Evolutionary conservation across 2,329 filamentous ascomycete genomes (phyloP), one percentile per base, ranked within the genome.

Genomic region (Aspergillus tamarii): DNA sequence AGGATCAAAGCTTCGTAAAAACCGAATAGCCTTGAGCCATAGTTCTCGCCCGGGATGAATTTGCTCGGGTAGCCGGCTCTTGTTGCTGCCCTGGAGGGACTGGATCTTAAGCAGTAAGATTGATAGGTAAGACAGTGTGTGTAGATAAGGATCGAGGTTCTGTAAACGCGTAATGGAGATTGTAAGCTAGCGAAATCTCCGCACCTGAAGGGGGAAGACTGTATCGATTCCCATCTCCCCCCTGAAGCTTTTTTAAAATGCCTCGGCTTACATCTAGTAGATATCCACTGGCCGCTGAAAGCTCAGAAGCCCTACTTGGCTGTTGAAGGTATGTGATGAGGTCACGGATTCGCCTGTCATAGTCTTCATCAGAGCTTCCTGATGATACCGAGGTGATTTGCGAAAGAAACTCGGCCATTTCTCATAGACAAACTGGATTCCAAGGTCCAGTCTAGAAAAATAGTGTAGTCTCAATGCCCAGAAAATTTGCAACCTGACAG

Each of bases 101-200:
- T 78, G 73, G 61, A 87, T 80, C 65, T 84, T 82, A 36, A 81
- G 79, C 54, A 81, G 74, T 43, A 91, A 80, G 54, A 85, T 79
- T 65, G 81, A 83, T 57, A 88, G 77, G 74, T 89, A 90, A 10
- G 85, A 80, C 65, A 90, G 81, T 21, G 85, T 85, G 73, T 90
- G 87, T 45, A 81, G 74, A 9, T 82, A 75, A 23, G 89, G 87
- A 68, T 89, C 81, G 63, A 89, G 69, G 41, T 69, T 62, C 72
- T 76, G 45, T 23, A 67, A n/a, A 67, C 26, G n/a, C 61, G 57
- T 39, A 59, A 54, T 16, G 62, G 66, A 34, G 6, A 30, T 56
- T 55, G 50, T 52, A 41, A 41, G 57, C 60, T 43, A 58, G 50
- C 39, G 26, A 52, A 19, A 12, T 36, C 39, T 39, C 4, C 36